Conservation (phyloP, 768 basidiomycete species). For the Lentinula raphanica region DNA sequence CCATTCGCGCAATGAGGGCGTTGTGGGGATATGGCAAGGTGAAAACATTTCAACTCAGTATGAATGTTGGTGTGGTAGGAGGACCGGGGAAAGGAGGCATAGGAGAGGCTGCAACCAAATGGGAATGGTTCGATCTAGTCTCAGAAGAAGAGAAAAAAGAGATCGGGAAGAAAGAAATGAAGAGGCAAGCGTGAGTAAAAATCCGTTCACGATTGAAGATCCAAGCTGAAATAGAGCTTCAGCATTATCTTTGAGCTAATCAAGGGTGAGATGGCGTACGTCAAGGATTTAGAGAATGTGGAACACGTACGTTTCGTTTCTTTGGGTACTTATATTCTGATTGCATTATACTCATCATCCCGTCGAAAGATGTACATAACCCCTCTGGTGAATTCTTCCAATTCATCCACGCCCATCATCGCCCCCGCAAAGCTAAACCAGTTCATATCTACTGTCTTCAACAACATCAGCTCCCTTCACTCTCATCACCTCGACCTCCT, state of each 20-base stretch:
- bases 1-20: constrained; percentile 78
- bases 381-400: constrained; percentile 65
- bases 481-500: constrained; percentile 73
- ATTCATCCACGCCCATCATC: constrained; percentile 79
- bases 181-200: constrained; percentile 81
- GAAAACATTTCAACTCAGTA: constrained; percentile 85
- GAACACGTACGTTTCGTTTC: constrained; percentile 48
- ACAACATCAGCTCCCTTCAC: constrained; percentile 77
- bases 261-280: constrained; percentile 93
- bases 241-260: constrained; percentile 93
- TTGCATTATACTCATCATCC: constrained; percentile 4
- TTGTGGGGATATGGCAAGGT: constrained; percentile 78
- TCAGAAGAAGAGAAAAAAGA: constrained; percentile 54
- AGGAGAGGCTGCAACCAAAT: constrained; percentile 54
- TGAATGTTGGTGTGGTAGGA: constrained; percentile 55
- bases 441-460: constrained; percentile 86
- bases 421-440: constrained; percentile 59
- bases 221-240: too few species aligned
- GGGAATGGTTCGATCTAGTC: constrained; percentile 90
- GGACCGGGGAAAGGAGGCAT: background rate
- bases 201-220: too few species aligned
- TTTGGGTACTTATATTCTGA: background rate
- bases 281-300: constrained; percentile 85
- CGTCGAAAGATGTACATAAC: constrained; percentile 71
- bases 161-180: constrained; percentile 69